Evolutionary conservation across 306 rosid genomes (phyloP).

Genomic region (Sphenostylis stenocarpa): DNA sequence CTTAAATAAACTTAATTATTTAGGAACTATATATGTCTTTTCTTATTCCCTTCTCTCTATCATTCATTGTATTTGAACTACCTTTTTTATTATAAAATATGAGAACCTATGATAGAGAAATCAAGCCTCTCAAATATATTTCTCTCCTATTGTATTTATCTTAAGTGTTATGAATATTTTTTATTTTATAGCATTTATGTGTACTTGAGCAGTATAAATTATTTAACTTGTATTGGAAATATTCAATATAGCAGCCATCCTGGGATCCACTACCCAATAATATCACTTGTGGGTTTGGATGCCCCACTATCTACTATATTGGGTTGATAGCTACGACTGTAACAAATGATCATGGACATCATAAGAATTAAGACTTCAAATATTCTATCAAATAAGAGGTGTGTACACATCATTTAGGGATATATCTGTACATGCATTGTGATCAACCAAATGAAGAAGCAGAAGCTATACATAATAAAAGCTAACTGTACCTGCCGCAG

Average conservation of each 20-base stretch:
- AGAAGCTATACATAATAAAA: slow-evolving; percentile 25
- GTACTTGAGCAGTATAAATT: neutral
- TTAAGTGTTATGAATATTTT: too few relatives aligned
- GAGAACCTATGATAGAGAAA: too few relatives aligned
- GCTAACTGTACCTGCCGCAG: slow-evolving; percentile 74
- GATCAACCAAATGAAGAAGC: slow-evolving; percentile 21
- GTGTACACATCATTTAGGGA: slow-evolving; percentile 3
- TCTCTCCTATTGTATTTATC: too few relatives aligned
- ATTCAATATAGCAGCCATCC: neutral
- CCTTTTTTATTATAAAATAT: too few relatives aligned
- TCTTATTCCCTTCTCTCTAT: too few relatives aligned
- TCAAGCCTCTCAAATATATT: too few relatives aligned
- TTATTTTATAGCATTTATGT: neutral
- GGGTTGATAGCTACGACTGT: neutral
- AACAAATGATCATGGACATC: slow-evolving; percentile 24
- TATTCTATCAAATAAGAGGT: neutral
- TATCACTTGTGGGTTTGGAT: neutral
- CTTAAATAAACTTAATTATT: too few relatives aligned
- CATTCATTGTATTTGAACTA: too few relatives aligned
- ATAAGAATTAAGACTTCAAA: neutral
- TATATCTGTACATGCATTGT: slow-evolving; percentile 14
- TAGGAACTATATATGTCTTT: too few relatives aligned
- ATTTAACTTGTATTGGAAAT: neutral
- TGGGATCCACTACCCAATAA: neutral
- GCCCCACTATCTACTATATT: neutral